Percentiles rank a stretch among this genome's conserved stretches.
These are phyloP conservation scores for Citrus sp. DNA, from an alignment of 345 rosid genomes.

Conservation along the genomic window DNA sequence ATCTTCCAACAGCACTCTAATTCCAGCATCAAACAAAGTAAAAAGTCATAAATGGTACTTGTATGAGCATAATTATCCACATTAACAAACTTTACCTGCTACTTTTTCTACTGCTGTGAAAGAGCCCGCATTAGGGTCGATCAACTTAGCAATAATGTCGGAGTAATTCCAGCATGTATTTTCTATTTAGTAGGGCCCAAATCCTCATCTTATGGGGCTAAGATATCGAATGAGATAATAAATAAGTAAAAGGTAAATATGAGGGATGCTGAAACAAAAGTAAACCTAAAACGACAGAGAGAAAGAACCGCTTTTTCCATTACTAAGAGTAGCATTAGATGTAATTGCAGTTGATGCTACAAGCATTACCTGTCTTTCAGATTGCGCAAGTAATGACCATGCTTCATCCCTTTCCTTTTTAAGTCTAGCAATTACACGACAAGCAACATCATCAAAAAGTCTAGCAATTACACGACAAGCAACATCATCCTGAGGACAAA, in stretches of 20 bases:
- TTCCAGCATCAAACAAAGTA: not conserved
- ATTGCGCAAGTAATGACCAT: slow-evolving; percentile 67
- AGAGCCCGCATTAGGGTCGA: slow-evolving; percentile 80
- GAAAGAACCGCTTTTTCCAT: slow-evolving; percentile 78
- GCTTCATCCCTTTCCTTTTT: slow-evolving; percentile 94
- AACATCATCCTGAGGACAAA: slow-evolving; percentile 73
- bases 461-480: slow-evolving; percentile 99
- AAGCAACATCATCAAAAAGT: slow-evolving; percentile 97
- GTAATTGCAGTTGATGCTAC: slow-evolving; percentile 41
- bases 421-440: slow-evolving; percentile 97
- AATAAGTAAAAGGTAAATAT: not conserved
- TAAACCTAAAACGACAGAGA: not conserved
- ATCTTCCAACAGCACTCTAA: too few relatives aligned
- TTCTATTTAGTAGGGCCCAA: slow-evolving; percentile 46
- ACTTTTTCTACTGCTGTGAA: slow-evolving; percentile 82
- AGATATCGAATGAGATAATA: slow-evolving; percentile 1
- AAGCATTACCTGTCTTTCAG: slow-evolving; percentile 67
- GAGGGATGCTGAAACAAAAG: not conserved
- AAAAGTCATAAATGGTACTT: not conserved
- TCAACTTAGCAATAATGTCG: slow-evolving; percentile 57
- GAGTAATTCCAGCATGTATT: slow-evolving; percentile 73
- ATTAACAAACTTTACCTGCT: slow-evolving; percentile 42
- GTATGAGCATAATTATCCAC: too few relatives aligned
- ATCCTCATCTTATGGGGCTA: slow-evolving; percentile 52
- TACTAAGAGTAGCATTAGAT: slow-evolving; percentile 49